Percentiles rank a stretch among this genome's conserved stretches.
Conservation (phyloP, 2,329 filamentous ascomycete species). For the Tolypocladium guangdongense region DNA sequence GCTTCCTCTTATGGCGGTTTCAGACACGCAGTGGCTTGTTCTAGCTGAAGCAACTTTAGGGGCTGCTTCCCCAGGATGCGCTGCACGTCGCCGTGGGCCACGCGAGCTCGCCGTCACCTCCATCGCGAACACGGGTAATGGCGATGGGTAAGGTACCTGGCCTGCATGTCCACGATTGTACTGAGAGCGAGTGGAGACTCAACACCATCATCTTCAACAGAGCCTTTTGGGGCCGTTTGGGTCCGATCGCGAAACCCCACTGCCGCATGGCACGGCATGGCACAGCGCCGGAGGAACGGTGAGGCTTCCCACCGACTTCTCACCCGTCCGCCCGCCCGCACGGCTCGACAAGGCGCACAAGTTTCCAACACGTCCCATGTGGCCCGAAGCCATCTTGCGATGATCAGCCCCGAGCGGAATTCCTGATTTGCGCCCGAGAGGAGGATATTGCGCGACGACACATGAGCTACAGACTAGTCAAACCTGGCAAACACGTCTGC, state of each 20-base stretch:
- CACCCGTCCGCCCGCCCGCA: background rate
- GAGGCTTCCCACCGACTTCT: background rate
- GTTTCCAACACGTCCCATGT: background rate
- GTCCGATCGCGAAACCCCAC: background rate
- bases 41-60: background rate
- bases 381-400: background rate
- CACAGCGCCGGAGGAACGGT: background rate
- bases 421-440: too few relatives aligned
- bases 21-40: background rate
- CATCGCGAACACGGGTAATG: too few relatives aligned
- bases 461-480: background rate
- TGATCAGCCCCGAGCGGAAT: background rate
- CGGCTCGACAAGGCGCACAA: background rate
- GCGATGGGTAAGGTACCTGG: background rate
- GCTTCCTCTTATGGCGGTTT: background rate
- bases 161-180: background rate
- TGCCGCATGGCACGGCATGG: background rate
- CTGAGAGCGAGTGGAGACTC: background rate
- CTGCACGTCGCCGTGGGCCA: background rate
- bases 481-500: background rate
- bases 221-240: background rate
- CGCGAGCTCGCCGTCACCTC: background rate
- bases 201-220: background rate
- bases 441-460: background rate
- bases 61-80: background rate